Evolutionary conservation across 2,329 filamentous ascomycete genomes (phyloP).

Genomic region (Claviceps purpurea): DNA sequence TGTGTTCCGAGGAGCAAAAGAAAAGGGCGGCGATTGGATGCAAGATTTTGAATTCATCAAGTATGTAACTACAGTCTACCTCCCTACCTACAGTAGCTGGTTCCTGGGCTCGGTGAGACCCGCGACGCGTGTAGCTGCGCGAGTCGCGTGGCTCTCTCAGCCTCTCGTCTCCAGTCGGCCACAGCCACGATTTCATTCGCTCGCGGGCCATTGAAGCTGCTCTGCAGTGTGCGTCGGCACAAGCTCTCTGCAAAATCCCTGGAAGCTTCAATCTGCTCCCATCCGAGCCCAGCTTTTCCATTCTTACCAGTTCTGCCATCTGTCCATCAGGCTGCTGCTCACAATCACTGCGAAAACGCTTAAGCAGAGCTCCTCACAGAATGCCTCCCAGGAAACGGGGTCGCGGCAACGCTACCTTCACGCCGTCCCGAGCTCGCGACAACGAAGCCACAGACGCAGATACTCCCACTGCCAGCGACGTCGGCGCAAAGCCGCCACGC

Average conservation of each 20-base stretch:
- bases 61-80: too few species aligned
- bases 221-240: neutral
- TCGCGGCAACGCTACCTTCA: slow-evolving; percentile 40
- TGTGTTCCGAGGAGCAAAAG: too few species aligned
- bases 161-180: neutral
- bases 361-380: slow-evolving; percentile 3
- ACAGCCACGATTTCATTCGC: neutral
- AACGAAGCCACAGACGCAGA: slow-evolving; percentile 50
- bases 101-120: neutral
- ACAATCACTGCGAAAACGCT: neutral
- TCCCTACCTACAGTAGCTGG: too few species aligned
- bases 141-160: neutral
- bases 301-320: neutral
- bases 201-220: neutral
- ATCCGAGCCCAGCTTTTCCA: neutral
- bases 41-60: neutral
- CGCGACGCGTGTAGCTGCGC: neutral
- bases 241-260: neutral
- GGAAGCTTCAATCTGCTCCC: neutral
- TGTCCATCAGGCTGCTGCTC: neutral
- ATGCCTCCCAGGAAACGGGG: slow-evolving; percentile 64
- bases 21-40: neutral
- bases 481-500: slow-evolving; percentile 16
- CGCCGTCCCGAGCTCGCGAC: slow-evolving; percentile 38
- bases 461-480: slow-evolving; percentile 41